Conservation (phyloP, 1,284 basidiomycete species). For the Apiotrichum sp. region DNA sequence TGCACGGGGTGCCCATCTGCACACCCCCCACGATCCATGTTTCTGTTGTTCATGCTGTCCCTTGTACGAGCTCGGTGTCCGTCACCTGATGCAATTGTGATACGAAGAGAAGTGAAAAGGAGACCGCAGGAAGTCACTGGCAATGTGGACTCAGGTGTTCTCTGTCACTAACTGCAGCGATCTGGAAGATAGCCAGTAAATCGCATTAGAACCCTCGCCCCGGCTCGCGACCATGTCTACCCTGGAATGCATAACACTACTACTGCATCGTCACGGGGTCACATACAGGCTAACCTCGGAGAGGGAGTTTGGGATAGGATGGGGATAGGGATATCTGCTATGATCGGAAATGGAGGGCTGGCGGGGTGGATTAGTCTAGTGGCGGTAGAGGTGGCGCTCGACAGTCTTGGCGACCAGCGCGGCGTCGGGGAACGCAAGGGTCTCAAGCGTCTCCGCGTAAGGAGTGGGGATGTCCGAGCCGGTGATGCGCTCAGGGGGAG, state of each 20-base stretch:
- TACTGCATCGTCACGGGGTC: not conserved
- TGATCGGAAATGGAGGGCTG: not conserved
- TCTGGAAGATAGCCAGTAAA: no score
- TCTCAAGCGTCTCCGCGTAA: constrained; percentile 82
- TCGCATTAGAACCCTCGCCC: no score
- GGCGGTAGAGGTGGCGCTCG: constrained; percentile 69
- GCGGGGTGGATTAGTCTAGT: constrained; percentile 8
- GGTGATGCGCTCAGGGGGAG: constrained; percentile 93
- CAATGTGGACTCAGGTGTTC: no score
- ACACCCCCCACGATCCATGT: not conserved
- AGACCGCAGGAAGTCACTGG: no score
- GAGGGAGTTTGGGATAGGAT: not conserved
- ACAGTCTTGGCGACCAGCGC: constrained; percentile 81
- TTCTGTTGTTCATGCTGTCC: not conserved
- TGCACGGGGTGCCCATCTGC: not conserved
- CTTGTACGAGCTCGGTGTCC: not conserved
- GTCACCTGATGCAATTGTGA: no score
- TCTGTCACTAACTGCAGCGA: no score
- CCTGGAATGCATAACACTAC: constrained; percentile 5
- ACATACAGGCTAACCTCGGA: no score
- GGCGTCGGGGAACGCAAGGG: constrained; percentile 85
- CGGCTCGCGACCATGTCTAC: not conserved
- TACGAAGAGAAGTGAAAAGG: no score
- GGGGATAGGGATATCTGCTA: not conserved
- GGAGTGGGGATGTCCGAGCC: constrained; percentile 95